phyloP scores from a whole-genome alignment of 1,284 basidiomycete genomes.

The Puccinia brachypodii region DNA sequence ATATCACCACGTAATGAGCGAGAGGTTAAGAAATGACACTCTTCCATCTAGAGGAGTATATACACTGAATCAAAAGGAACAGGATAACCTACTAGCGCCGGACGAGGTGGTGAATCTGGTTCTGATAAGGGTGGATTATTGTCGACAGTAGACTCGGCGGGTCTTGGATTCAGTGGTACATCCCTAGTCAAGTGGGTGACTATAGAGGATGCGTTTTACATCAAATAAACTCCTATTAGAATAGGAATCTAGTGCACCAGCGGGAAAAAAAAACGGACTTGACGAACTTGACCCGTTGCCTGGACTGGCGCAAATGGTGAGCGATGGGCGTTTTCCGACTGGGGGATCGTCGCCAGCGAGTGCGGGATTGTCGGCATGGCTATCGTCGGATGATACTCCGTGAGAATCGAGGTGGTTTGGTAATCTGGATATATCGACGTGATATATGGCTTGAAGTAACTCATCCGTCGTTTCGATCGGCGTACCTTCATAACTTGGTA shows the following conservation, averaged over 20 bases:
- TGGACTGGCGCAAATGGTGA: too few relatives aligned
- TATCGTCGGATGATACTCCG: background rate
- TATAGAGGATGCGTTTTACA: too few relatives aligned
- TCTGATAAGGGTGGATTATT: background rate
- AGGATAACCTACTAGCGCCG: background rate
- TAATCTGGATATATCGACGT: background rate
- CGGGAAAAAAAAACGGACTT: too few relatives aligned
- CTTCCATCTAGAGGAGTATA: background rate
- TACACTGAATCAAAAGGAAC: background rate
- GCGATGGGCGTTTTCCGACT: background rate
- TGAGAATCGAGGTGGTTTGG: background rate
- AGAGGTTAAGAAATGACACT: background rate
- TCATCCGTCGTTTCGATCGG: conserved; percentile 1
- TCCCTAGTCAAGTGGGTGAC: background rate
- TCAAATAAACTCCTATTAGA: background rate
- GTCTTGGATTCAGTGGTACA: background rate
- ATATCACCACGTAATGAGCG: background rate
- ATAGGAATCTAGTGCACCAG: background rate
- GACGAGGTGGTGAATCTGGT: background rate
- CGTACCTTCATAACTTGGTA: background rate
- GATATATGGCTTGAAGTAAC: conserved; percentile 18
- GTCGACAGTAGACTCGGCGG: background rate
- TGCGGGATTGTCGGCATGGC: background rate
- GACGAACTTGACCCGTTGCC: background rate
- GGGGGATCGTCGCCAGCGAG: background rate